phyloP scores from a whole-genome alignment of 805 yeast genomes.

The Tetrapisispora taiwanensis region DNA sequence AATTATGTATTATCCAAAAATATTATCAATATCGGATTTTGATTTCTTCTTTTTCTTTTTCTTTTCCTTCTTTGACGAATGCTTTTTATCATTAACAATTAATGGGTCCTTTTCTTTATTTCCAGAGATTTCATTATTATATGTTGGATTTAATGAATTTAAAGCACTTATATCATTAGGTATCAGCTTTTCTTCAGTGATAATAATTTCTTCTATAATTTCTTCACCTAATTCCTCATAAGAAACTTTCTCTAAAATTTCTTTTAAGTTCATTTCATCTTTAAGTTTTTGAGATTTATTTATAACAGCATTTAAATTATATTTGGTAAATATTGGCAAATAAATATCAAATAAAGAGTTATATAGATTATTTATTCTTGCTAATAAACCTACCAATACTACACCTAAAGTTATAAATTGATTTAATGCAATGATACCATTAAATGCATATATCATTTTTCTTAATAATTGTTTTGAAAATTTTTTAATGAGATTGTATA shows the following conservation, averaged over 20 bases:
- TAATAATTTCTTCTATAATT: neutral
- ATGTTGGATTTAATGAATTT: neutral
- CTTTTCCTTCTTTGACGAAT: slow-evolving; percentile 4
- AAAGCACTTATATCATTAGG: neutral
- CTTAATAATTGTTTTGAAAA: slow-evolving; percentile 34
- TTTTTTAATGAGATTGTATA: slow-evolving; percentile 14
- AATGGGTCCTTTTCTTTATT: too few species aligned
- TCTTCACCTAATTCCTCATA: slow-evolving; percentile 5
- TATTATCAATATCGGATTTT: slow-evolving; percentile 59
- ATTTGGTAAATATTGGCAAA: neutral
- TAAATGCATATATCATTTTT: slow-evolving; percentile 49
- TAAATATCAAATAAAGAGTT: slow-evolving; percentile 10
- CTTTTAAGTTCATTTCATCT: neutral
- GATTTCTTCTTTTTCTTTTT: slow-evolving; percentile 38
- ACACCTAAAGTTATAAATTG: slow-evolving; percentile 71
- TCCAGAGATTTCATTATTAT: neutral
- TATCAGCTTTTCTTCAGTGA: neutral
- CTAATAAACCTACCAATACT: slow-evolving; percentile 47
- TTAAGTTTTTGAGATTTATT: neutral
- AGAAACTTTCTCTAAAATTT: neutral
- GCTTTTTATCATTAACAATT: neutral
- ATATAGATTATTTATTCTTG: slow-evolving; percentile 33
- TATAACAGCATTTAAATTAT: neutral
- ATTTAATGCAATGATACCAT: slow-evolving; percentile 59
- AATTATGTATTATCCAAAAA: slow-evolving; percentile 46